Evolutionary conservation across 345 rosid genomes (phyloP).

Genomic region (Lepidium africanum): DNA sequence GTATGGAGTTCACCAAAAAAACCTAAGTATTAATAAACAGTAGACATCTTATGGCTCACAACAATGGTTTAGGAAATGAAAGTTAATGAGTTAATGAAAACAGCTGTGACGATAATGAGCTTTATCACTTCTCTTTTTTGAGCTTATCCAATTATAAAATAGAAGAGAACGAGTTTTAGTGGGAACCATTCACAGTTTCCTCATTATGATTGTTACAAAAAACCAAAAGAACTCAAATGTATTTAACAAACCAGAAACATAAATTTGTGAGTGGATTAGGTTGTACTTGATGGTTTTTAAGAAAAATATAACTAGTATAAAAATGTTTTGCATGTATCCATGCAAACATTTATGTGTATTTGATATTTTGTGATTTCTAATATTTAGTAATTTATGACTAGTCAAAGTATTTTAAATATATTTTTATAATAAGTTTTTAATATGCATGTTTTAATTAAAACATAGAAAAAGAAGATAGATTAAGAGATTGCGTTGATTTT

Average conservation of each 20-base stretch:
- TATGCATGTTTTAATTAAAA: no score
- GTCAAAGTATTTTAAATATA: no score
- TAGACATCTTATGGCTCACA: background rate
- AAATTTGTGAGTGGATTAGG: constrained; percentile 4
- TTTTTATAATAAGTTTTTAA: no score
- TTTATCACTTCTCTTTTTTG: background rate
- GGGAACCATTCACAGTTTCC: constrained; percentile 1
- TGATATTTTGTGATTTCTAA: no score
- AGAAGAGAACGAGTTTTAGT: background rate
- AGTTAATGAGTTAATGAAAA: background rate
- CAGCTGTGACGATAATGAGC: background rate
- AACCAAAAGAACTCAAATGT: background rate
- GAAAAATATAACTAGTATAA: no score
- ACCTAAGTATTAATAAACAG: background rate
- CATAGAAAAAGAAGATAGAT: no score
- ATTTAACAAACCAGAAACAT: background rate
- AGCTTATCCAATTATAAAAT: background rate
- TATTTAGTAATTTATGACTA: no score
- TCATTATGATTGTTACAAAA: background rate
- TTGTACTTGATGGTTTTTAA: no score
- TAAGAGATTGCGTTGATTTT: no score
- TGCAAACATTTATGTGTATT: no score
- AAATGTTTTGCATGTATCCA: no score
- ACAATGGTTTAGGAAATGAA: background rate
- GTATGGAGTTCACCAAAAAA: no score